A percentile compares a stretch with the other conserved stretches of the same genome.
Evolutionary conservation across 108 stramenopile species (phyloP).

Genomic region (Cyclotella distinguenda): DNA sequence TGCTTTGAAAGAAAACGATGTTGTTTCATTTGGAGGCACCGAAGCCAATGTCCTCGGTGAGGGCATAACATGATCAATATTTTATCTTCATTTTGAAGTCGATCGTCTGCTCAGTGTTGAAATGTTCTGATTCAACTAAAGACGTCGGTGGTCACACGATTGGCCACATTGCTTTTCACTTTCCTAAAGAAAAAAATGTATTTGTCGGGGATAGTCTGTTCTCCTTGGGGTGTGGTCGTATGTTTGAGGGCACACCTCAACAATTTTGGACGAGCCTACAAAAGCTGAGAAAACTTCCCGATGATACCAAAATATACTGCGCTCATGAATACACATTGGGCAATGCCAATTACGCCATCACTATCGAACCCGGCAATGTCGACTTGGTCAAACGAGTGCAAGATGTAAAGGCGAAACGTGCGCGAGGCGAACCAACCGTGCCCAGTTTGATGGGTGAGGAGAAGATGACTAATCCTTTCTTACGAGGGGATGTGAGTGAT

Average conservation of each 20-base stretch:
- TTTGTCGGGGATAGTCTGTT: slow-evolving; percentile 87
- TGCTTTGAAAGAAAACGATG: slow-evolving; percentile 56
- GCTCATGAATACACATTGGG: slow-evolving; percentile 85
- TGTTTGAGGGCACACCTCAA: slow-evolving; percentile 85
- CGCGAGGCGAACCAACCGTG: slow-evolving; percentile 71
- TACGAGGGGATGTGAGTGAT: slow-evolving; percentile 69
- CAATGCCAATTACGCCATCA: slow-evolving; percentile 78
- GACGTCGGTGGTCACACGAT: slow-evolving; percentile 84
- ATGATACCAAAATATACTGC: slow-evolving; percentile 77
- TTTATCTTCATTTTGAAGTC: background rate
- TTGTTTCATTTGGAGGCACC: slow-evolving; percentile 53
- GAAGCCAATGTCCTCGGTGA: slow-evolving; percentile 58
- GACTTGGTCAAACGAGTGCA: slow-evolving; percentile 55
- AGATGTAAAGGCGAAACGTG: slow-evolving; percentile 48
- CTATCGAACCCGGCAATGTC: slow-evolving; percentile 74
- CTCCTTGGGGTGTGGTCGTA: slow-evolving; percentile 80
- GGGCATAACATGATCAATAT: background rate
- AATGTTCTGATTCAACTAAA: background rate
- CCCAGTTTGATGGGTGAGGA: slow-evolving; percentile 71
- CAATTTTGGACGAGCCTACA: slow-evolving; percentile 74
- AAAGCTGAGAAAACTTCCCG: slow-evolving; percentile 64
- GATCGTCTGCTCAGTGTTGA: background rate
- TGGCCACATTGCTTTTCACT: slow-evolving; percentile 85
- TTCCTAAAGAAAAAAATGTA: slow-evolving; percentile 54
- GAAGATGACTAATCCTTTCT: slow-evolving; percentile 78